Evolutionary conservation across 345 rosid species (phyloP), one percentile per base, ranked within the genome.

Genomic region (Gossypium rotundifolium): DNA sequence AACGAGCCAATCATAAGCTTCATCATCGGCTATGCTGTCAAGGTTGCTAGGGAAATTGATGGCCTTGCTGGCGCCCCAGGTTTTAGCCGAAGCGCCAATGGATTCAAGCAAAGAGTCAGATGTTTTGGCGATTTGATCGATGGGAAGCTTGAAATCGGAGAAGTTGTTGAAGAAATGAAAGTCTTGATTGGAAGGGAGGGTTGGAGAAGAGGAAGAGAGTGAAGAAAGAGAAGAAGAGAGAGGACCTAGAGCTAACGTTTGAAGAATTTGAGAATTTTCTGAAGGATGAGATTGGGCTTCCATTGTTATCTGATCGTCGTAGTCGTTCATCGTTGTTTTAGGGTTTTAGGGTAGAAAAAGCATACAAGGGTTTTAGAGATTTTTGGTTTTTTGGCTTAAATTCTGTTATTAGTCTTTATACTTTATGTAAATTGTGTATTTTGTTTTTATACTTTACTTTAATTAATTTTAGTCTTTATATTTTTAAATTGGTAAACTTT

Each of bases 131-230:
- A 95, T 81, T 45, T 79, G 80, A 12, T 78, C 79, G 11, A 88
- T 71, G 38, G 98, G 96, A 38, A 59, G 76, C 74, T 85, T 88
- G 85, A 95, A 91, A 61, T 87, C 93, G 44, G 80, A 85, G 83
- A 95, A 95, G 73, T 93, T 95, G 86, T 81, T 10, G 84, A 79
- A 93, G 82, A 90, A 95, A 69, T 95, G 97, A 52, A 95, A 95
- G 81, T 90, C 99, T 53, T 80, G 85, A 69, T 84, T 79, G 9
- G 89, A 18, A 3, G 99, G 98, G 65, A 95, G 81, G 49, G 80
- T 73, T 61, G 84, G 83, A 7, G 90, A 88, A 16, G 87, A 76
- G 45, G 84, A 80, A 3, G 87, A 77, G 72, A 90, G 86, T 65
- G 75, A 77, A 23, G 92, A 79, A 45, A 92, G 80, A 13, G 89